Conservation (phyloP, 768 basidiomycete species). For the Kwoniella pini region DNA sequence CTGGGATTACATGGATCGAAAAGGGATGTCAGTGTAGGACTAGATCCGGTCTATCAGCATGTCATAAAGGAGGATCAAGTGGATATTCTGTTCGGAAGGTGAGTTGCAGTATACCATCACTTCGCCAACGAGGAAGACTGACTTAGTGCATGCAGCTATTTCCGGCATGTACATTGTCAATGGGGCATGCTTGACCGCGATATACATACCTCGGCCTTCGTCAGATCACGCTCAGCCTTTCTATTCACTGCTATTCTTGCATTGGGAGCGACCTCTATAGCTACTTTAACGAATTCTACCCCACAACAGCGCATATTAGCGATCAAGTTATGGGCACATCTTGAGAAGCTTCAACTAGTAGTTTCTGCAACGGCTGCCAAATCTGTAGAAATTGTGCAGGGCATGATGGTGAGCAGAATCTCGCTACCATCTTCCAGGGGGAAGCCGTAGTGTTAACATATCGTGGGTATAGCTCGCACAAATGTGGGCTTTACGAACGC, state of each 20-base stretch:
- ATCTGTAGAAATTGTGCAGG: conserved; percentile 18
- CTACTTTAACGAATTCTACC: conserved; percentile 4
- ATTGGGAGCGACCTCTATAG: conserved; percentile 6
- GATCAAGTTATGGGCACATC: conserved; percentile 7
- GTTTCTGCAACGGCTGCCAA: conserved; percentile 15
- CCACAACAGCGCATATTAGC: neutral
- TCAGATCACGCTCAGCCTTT: conserved; percentile 13
- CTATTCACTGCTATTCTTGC: conserved; percentile 19
- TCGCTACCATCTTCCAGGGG: neutral
- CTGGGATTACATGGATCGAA: conserved; percentile 14
- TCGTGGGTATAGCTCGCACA: conserved; percentile 4
- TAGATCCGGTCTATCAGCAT: conserved; percentile 14
- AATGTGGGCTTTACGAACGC: conserved; percentile 14
- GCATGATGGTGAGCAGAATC: conserved; percentile 5
- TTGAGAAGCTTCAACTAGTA: conserved; percentile 18
- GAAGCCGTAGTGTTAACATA: neutral
- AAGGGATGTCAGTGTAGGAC: conserved; percentile 12
- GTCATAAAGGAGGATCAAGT: conserved; percentile 16
- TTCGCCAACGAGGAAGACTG: neutral
- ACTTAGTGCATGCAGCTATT: neutral
- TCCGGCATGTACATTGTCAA: conserved; percentile 8
- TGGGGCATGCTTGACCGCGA: conserved; percentile 5
- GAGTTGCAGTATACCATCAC: neutral
- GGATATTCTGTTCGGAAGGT: conserved; percentile 1
- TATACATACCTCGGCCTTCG: conserved; percentile 1